Percentiles rank a stretch among this genome's conserved stretches.
Evolutionary conservation across 2,329 filamentous ascomycete species (phyloP).

Genomic region (Arthrinium phaeospermum): DNA sequence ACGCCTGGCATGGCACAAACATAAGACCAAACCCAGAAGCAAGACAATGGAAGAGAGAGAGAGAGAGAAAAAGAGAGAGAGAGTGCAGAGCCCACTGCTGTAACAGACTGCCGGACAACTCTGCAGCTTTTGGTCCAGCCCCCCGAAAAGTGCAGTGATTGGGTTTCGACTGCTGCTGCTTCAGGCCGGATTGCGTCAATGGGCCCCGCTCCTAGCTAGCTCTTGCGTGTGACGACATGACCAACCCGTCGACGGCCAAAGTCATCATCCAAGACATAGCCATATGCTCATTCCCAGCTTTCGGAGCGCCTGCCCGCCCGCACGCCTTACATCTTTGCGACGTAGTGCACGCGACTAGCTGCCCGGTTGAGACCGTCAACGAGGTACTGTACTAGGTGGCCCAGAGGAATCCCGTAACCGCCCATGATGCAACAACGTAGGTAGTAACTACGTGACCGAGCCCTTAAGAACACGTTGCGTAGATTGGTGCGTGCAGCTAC

Average conservation of each 20-base stretch:
- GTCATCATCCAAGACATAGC: conserved; percentile 1
- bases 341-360: conserved; percentile 13
- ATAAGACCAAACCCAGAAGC: neutral
- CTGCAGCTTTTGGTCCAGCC: neutral
- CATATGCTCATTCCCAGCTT: conserved; percentile 11
- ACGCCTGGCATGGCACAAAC: neutral
- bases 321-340: neutral
- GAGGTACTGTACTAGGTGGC: neutral
- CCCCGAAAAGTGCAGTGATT: neutral
- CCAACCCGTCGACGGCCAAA: neutral
- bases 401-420: neutral
- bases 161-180: conserved; percentile 11
- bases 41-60: neutral
- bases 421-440: neutral
- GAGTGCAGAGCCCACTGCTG: neutral
- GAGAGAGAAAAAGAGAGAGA: too few relatives aligned
- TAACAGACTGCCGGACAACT: neutral
- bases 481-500: neutral
- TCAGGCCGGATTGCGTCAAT: conserved; percentile 16
- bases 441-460: neutral
- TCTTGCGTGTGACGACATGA: conserved; percentile 11
- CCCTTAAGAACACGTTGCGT: neutral
- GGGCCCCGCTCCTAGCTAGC: neutral
- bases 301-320: neutral
- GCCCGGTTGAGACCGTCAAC: neutral